Evolutionary conservation across 2,329 filamentous ascomycete genomes (phyloP).

Genomic region (Cladophialophora carrionii): DNA sequence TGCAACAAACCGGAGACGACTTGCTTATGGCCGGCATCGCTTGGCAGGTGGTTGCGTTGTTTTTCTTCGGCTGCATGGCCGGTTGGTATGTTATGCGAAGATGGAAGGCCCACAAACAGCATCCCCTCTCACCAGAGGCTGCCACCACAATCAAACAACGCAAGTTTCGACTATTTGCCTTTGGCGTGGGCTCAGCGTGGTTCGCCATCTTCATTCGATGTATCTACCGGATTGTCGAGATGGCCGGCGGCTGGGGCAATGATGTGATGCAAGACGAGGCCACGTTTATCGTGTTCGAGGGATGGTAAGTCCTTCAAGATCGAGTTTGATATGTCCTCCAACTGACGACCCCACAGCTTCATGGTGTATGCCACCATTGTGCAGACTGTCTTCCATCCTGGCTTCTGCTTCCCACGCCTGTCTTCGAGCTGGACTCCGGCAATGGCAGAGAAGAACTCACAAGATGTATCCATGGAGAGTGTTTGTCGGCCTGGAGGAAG

Average conservation of each 20-base stretch:
- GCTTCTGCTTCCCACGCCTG: conserved; percentile 34
- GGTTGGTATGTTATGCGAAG: conserved; percentile 17
- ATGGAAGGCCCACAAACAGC: conserved; percentile 8
- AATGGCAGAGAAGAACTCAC: conserved; percentile 13
- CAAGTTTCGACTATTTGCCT: conserved; percentile 32
- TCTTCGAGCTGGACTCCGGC: conserved; percentile 15
- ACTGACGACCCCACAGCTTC: conserved; percentile 22
- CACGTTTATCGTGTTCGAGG: conserved; percentile 57
- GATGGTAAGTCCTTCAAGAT: conserved; percentile 37
- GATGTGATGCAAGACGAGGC: conserved; percentile 53
- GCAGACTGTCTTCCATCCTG: conserved; percentile 35
- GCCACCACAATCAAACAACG: conserved; percentile 20
- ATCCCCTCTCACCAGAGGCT: conserved; percentile 27
- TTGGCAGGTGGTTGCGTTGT: conserved; percentile 59
- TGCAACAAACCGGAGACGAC: conserved; percentile 53
- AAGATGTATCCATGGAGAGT: conserved; percentile 27
- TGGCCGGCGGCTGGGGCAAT: conserved; percentile 52
- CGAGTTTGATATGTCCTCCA: neutral
- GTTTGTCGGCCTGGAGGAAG: neutral
- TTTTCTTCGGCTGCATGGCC: conserved; percentile 39
- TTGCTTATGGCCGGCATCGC: conserved; percentile 63
- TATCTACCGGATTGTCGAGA: conserved; percentile 55
- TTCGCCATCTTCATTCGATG: conserved; percentile 53
- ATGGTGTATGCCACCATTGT: conserved; percentile 29
- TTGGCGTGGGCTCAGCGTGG: conserved; percentile 41